Evolutionary conservation across 192 early-diverging fungal genomes (phyloP), one percentile per base, ranked within the genome.

Genomic region (Dimargaris cristalligena): DNA sequence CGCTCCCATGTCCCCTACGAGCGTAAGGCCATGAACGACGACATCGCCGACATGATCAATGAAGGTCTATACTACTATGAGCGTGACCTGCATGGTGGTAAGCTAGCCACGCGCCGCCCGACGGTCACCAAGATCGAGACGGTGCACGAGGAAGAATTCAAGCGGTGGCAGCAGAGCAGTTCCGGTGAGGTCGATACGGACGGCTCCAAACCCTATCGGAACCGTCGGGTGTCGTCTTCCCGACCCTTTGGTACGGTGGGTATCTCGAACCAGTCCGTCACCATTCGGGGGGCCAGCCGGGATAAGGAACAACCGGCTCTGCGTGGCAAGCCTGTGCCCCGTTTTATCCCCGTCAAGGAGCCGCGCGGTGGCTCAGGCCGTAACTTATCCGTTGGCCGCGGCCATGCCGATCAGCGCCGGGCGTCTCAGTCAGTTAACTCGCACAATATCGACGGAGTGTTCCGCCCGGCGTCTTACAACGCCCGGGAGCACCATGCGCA

Each of bases 51-150:
- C 52, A 90, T 92, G 67, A 97, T 97, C 68, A 97, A 86, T 70
- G 93, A 97, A 67, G 93, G 91, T 1, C 75, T 97, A n/a, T 87
- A 86, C 64, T 76, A 88, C 60, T 97, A 94, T 59, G 91, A 97
- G 64, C 69, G 78, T 44, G 82, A 86, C 33, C 70, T 88, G 59
- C 80, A 78, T 33, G 63, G 72, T 59, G 69, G 69, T 63, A 69
- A 70, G 63, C 69, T 65, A 10, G 64, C 72, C 57, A 66, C 71
- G 60, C 63, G 67, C 47, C 34, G 47, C 30, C 71, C 72, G 58
- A 61, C 52, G 52, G 72, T 63, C 44, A 52, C 62, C 62, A 87
- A 87, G 71, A 75, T 87, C 29, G 71, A 71, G 51, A 80, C 81
- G 25, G 74, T 84, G 26, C 67, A 71, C 13, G 68, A 72, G 60